A percentile compares a stretch with the other conserved stretches of the same genome.
Conservation (phyloP, 257 asterid genomes). For the Nicotiana knightiana region DNA sequence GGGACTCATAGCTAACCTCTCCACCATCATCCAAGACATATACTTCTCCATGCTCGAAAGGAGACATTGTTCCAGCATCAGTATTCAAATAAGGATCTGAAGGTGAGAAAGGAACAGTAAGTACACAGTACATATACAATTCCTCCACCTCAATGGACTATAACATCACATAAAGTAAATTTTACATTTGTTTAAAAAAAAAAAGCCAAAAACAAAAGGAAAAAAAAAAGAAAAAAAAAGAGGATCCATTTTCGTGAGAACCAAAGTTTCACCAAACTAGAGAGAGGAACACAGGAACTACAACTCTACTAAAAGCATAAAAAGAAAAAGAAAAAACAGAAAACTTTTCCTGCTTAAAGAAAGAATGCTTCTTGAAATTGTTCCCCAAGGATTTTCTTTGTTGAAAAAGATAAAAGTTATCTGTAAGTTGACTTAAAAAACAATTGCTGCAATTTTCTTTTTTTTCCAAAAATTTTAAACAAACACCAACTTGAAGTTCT, state of each 20-base stretch:
- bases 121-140: neutral
- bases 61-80: slow-evolving; percentile 84
- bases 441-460: neutral
- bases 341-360: neutral
- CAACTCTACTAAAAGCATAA: neutral
- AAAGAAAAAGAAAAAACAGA: neutral
- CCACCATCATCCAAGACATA: slow-evolving; percentile 77
- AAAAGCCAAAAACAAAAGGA: no score
- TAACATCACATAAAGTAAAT: neutral
- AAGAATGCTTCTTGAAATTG: neutral
- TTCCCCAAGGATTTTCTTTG: neutral
- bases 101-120: neutral
- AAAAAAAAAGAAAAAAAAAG: neutral
- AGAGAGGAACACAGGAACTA: neutral
- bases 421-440: neutral
- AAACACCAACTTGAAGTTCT: neutral
- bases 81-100: slow-evolving; percentile 69
- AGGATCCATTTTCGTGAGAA: neutral
- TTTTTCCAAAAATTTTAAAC: neutral
- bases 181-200: neutral
- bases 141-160: neutral
- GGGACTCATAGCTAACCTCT: slow-evolving; percentile 40
- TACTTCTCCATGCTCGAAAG: slow-evolving; percentile 78
- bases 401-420: neutral
- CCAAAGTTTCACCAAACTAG: neutral